Conservation (phyloP, 1,139 yeast species). For the Blastobotrys illinoisensis region DNA sequence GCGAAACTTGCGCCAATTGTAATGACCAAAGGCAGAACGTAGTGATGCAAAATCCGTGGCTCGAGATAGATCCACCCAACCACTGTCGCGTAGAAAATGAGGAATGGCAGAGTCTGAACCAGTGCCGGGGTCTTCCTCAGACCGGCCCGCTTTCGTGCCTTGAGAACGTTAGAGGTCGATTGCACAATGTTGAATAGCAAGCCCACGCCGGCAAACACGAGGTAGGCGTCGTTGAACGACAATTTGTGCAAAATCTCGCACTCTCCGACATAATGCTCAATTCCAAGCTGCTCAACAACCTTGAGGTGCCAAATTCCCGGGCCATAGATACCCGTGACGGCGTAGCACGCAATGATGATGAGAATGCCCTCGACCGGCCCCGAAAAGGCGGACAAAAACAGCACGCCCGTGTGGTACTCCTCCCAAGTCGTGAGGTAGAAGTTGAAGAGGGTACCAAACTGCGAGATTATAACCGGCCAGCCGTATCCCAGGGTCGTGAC, state of each 20-base stretch:
- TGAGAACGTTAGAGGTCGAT: slow-evolving; percentile 66
- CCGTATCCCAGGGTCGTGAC: slow-evolving; percentile 70
- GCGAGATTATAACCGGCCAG: slow-evolving; percentile 56
- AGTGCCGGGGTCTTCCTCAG: slow-evolving; percentile 42
- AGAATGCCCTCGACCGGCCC: slow-evolving; percentile 96
- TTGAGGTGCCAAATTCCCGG: slow-evolving; percentile 51
- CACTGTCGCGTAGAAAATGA: slow-evolving; percentile 54
- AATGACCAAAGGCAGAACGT: slow-evolving; percentile 55
- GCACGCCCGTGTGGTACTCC: slow-evolving; percentile 84
- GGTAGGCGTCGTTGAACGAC: slow-evolving; percentile 40
- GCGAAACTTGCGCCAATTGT: slow-evolving; percentile 76
- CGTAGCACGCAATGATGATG: slow-evolving; percentile 50
- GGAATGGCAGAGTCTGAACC: slow-evolving; percentile 65
- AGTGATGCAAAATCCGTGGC: slow-evolving; percentile 42
- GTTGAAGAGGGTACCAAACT: slow-evolving; percentile 69
- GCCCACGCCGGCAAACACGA: slow-evolving; percentile 48
- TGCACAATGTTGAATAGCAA: slow-evolving; percentile 65
- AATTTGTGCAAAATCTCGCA: slow-evolving; percentile 9
- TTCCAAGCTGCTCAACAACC: slow-evolving; percentile 18
- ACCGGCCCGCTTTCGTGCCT: slow-evolving; percentile 41
- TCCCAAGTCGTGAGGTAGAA: slow-evolving; percentile 95
- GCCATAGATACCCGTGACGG: slow-evolving; percentile 64
- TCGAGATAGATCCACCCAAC: slow-evolving; percentile 42
- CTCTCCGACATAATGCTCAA: slow-evolving; percentile 1
- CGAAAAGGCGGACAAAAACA: slow-evolving; percentile 71